These are phyloP conservation scores for Penicillium sp. DNA, from an alignment of 2,329 filamentous ascomycete species.

Conservation along the genomic window DNA sequence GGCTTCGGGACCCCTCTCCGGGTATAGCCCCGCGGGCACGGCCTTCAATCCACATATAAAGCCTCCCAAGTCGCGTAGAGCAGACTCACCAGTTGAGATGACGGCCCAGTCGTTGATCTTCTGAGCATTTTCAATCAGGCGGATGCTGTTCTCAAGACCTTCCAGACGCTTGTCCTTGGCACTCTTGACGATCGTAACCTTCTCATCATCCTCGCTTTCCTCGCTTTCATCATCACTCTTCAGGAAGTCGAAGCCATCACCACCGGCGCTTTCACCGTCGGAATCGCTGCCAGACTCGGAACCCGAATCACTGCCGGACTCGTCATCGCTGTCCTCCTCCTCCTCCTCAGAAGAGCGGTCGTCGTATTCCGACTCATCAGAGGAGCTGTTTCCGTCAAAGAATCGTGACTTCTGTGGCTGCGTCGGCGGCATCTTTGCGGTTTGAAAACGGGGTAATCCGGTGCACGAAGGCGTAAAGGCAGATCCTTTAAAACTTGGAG, in stretches of 20 bases:
- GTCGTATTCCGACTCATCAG: no score
- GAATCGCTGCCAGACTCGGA: constrained; percentile 56
- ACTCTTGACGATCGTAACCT: constrained; percentile 85
- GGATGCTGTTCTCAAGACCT: constrained; percentile 86
- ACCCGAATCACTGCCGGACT: constrained; percentile 57
- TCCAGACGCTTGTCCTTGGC: constrained; percentile 97
- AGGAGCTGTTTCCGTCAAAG: constrained; percentile 71
- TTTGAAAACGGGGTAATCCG: constrained; percentile 18
- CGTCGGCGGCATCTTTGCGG: constrained; percentile 57
- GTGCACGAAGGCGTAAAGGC: constrained; percentile 20
- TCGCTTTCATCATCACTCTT: constrained; percentile 74
- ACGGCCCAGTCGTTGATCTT: constrained; percentile 98
- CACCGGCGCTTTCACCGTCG: constrained; percentile 58
- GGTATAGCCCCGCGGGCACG: background rate
- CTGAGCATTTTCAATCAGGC: constrained; percentile 90
- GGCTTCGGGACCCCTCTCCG: background rate
- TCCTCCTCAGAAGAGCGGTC: constrained; percentile 66
- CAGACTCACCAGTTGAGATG: constrained; percentile 74
- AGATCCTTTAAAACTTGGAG: constrained; percentile 28
- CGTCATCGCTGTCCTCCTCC: constrained; percentile 56
- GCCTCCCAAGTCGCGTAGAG: background rate
- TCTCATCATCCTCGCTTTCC: constrained; percentile 81
- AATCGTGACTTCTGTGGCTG: constrained; percentile 68
- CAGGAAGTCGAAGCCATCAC: constrained; percentile 82
- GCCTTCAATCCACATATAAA: background rate